Base-by-base conservation (phyloP, 2,329 filamentous ascomycete genomes). In the Verticillium zaregamsianum region DNA sequence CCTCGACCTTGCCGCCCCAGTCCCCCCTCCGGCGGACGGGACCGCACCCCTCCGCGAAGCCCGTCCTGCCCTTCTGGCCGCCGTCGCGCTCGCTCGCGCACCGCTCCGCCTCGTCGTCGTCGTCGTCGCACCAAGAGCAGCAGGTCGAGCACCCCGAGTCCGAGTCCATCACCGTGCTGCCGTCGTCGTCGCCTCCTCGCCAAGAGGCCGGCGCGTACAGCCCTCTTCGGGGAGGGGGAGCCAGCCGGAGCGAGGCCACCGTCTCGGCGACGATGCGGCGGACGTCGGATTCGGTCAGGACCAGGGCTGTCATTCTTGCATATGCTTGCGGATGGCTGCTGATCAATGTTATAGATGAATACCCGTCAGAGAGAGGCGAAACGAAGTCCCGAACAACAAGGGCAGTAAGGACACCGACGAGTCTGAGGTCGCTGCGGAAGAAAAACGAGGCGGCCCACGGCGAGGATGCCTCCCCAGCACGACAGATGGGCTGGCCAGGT, bases 1-100 rank as follows among this genome's bases (percentile, higher is more conserved):
- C 63, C 14, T 63, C 59, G 23, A 63, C 57, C 9, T 31, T n/a
- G 17, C 63, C 63, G 5, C 63, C 63, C 61, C 63, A 64, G 1
- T 61, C 57, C 14, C 52, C 33, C 5, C 35, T 12, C 20, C 17
- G 49, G 49, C 12, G 40, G 3, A 55, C 60, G 7, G 61, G 55
- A 58, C 56, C 60, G 5, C 58, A 57, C 11, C 15, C 31, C 11
- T n/a, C 33, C 55, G 57, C 11, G 7, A 37, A 15, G 17, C 45
- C n/a, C 45, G n/a, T 11, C 7, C 45, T 5, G 9, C 11, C 20
- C 45, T 52, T n/a, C 20, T 23, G n/a, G n/a, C 9, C 45, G 23
- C 20, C 45, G 23, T 14, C 20, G 23, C 9, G n/a, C 45, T 11
- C 45, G 20, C 20, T 11, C 45, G 8, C n/a, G 20, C 45, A 52